Evolutionary conservation across 306 rosid genomes (phyloP), one percentile per base, ranked within the genome.

Genomic region (Phaseolus lunatus): DNA sequence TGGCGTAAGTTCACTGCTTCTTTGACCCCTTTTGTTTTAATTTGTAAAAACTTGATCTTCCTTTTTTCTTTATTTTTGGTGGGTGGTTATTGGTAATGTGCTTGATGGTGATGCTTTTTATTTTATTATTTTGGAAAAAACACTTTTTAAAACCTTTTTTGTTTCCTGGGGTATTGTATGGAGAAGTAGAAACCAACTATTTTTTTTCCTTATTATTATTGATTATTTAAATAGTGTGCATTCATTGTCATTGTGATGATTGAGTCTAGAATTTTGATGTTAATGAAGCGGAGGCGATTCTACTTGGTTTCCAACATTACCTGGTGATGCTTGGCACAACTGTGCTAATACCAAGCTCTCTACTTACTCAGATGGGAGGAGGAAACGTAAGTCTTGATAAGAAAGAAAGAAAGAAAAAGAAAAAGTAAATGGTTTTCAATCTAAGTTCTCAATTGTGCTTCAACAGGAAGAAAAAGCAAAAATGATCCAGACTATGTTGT

Each of bases 271-370:
- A 23, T 16, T 89, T 81, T 35, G 1, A 29, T 72, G 43, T 45
- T 75, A 7, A 75, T 85, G 89, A 79, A 95, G 98, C 97, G 64
- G 97, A 95, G 86, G 98, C 98, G 0, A 95, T 95, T 57, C 82
- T 95, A 41, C 97, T 95, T 74, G 98, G 98, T 68, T 95, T 95
- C 84, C 98, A 95, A 78, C 98, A 94, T 79, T 94, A 94, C 88
- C 73, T 94, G 86, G 96, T 94, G 81, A 94, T 92, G 98, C 91
- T 95, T 44, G 98, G 97, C 47, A 95, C 98, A 64, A 87, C 97
- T 19, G 98, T 95, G 83, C 80, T 95, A 29, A 95, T 95, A 82
- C 98, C 98, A 5, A 72, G 88, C 67, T 78, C 80, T 89, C 89
- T 95, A 2, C 93, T 90, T 73, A 88, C 96, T 43, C 97, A 89